These are phyloP conservation scores for Leccinum broughii DNA, from an alignment of 768 basidiomycete species.

Conservation along the genomic window DNA sequence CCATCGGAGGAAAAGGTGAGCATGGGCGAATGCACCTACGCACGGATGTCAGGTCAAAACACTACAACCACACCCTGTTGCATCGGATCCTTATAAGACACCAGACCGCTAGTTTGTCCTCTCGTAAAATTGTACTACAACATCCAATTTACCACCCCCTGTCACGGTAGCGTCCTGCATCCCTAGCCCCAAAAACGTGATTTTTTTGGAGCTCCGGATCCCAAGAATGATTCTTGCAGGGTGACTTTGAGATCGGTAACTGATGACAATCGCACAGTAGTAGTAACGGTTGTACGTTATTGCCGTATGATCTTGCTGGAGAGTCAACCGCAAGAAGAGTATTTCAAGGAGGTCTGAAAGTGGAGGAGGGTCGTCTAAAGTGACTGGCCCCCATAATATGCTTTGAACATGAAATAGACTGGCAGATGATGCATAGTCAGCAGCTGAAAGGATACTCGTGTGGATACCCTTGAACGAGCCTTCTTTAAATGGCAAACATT, in stretches of 20 bases:
- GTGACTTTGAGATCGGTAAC: background rate
- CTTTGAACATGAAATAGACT: background rate
- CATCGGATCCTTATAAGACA: background rate
- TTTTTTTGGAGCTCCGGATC: background rate
- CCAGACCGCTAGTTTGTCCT: background rate
- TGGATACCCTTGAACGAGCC: background rate
- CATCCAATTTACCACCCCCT: background rate
- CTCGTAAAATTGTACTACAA: background rate
- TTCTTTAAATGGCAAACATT: background rate
- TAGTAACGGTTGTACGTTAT: background rate
- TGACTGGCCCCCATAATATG: background rate
- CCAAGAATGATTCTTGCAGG: background rate
- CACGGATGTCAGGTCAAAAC: no score
- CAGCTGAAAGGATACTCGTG: background rate
- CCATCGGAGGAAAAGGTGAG: no score
- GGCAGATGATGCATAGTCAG: background rate
- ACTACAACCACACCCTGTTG: background rate
- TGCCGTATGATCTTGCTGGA: background rate
- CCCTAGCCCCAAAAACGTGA: background rate
- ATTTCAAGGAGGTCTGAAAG: background rate
- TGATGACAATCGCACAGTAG: background rate
- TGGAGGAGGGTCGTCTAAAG: background rate
- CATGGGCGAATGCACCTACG: no score
- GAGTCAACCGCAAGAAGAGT: background rate
- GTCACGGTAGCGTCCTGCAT: background rate